Conservation (phyloP, 1,139 yeast species). For the Suzukiozyma palmioleophila region DNA sequence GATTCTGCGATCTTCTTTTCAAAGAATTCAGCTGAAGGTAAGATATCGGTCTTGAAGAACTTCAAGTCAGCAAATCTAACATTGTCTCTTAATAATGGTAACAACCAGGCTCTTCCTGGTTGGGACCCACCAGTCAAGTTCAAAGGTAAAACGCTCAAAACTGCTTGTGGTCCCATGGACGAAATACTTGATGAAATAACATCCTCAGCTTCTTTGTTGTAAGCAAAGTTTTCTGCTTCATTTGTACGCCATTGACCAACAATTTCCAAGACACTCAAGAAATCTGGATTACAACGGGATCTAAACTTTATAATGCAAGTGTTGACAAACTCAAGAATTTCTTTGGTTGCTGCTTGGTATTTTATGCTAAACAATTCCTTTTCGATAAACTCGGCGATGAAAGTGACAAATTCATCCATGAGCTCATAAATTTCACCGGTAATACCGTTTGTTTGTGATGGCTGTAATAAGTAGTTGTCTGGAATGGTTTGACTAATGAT, state of each 20-base stretch:
- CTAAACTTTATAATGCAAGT: conserved; percentile 63
- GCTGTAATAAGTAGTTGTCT: conserved; percentile 50
- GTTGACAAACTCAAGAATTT: conserved; percentile 66
- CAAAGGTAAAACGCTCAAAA: conserved; percentile 70
- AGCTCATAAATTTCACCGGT: conserved; percentile 46
- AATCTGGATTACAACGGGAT: conserved; percentile 68
- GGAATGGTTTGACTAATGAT: conserved; percentile 63
- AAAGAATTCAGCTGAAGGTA: conserved; percentile 67
- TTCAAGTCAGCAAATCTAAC: conserved; percentile 67
- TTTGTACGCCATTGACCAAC: conserved; percentile 86
- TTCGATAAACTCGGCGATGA: conserved; percentile 47
- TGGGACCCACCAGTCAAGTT: conserved; percentile 48
- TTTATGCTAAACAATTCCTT: conserved; percentile 65
- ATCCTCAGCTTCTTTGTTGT: conserved; percentile 73
- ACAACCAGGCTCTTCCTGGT: conserved; percentile 90
- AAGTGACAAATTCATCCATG: conserved; percentile 49
- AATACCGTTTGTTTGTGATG: conserved; percentile 37
- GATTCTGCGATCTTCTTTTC: conserved; percentile 41
- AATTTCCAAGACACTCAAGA: conserved; percentile 58
- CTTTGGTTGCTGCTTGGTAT: conserved; percentile 73
- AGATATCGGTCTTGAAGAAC: conserved; percentile 56
- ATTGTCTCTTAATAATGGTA: conserved; percentile 89
- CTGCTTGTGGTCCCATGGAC: conserved; percentile 82
- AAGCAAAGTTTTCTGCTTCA: conserved; percentile 66
- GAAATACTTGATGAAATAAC: conserved; percentile 77